Evolutionary conservation across 225 moss, liverwort and hornwort species (phyloP), one percentile per base, ranked within the genome.

Genomic region (Straminergon stramineum): DNA sequence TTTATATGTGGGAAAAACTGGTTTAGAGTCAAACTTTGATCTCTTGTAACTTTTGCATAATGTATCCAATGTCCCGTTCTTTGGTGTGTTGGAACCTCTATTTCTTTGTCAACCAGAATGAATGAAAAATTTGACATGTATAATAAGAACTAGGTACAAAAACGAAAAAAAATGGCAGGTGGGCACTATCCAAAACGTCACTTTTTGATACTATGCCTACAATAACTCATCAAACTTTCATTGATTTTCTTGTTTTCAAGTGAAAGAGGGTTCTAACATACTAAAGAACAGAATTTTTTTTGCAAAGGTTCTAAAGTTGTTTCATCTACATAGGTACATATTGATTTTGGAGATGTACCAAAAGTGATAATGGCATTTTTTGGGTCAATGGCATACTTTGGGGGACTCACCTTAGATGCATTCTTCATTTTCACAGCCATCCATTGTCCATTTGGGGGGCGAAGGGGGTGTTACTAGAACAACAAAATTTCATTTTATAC

Each of bases 321-420:
- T 21, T 15, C 0, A 0, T 20, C 7, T 0, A 34, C 3, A 21
- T 8, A 21, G 8, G 21, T 52, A 21, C 5, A 14, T 22, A 9
- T 53, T 53, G 3, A 34, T 51, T 76, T 52, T 21, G 0, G 4
- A 34, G 5, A 76, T 76, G 34, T 32, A 32, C 13, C 1, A 0
- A 12, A 1, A 32, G 7, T 7, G 43, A 15, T 27, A 12, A 20
- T 32, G 19, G 35, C 16, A 18, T 2, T 32, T 34, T 34, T 10
- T 0, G 16, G 35, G 1, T 19, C 1, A 18, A 1, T 66, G 3
- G 35, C 3, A 0, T 13, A 23, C 3, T 68, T n/a, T 7, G 4
- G 0, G 5, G n/a, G 10, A 0, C 2, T 0, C 12, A n/a, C 0
- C 1, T 3, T 7, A 31, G 51, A 0, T 31, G 0, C 12, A 31